A percentile compares a stretch with the other conserved stretches of the same genome.
phyloP scores from a whole-genome alignment of 1,139 yeast genomes.

The Kluyveromyces sp. region DNA sequence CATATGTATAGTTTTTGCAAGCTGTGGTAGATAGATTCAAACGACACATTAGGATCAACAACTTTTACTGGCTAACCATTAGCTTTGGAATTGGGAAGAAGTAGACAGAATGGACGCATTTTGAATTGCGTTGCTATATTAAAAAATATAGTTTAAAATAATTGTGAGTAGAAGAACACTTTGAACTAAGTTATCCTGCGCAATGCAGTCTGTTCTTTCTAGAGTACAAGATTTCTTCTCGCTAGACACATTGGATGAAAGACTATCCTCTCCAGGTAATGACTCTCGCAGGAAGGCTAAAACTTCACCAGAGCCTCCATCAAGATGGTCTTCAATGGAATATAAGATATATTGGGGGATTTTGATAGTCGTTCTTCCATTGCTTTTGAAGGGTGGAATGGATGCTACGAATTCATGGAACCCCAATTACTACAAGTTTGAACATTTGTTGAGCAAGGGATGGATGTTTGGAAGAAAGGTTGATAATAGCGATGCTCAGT shows the following conservation, averaged over 20 bases:
- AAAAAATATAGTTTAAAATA: too few relatives aligned
- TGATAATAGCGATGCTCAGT: slow-evolving; percentile 88
- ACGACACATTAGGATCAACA: background rate
- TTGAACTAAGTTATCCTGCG: too few relatives aligned
- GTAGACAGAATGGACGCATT: too few relatives aligned
- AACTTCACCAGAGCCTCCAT: slow-evolving; percentile 28
- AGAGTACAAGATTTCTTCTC: slow-evolving; percentile 44
- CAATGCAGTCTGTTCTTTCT: background rate
- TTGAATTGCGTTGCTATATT: too few relatives aligned
- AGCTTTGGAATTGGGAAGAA: too few relatives aligned
- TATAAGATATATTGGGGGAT: slow-evolving; percentile 57
- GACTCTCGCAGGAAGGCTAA: slow-evolving; percentile 38
- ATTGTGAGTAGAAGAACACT: too few relatives aligned
- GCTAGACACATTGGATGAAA: slow-evolving; percentile 68
- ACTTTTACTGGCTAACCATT: too few relatives aligned
- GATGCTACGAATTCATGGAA: slow-evolving; percentile 71
- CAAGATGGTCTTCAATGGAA: slow-evolving; percentile 72
- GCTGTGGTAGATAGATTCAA: slow-evolving; percentile 4
- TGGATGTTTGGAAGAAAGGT: slow-evolving; percentile 78
- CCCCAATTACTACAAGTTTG: slow-evolving; percentile 63
- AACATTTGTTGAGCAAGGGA: slow-evolving; percentile 53
- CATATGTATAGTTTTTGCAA: background rate
- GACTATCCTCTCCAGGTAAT: slow-evolving; percentile 47
- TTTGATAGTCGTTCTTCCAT: slow-evolving; percentile 65
- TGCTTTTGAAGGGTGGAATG: slow-evolving; percentile 75